These are phyloP conservation scores for Exophiala dermatitidis DNA, from an alignment of 2,329 filamentous ascomycete genomes.

Conservation along the genomic window DNA sequence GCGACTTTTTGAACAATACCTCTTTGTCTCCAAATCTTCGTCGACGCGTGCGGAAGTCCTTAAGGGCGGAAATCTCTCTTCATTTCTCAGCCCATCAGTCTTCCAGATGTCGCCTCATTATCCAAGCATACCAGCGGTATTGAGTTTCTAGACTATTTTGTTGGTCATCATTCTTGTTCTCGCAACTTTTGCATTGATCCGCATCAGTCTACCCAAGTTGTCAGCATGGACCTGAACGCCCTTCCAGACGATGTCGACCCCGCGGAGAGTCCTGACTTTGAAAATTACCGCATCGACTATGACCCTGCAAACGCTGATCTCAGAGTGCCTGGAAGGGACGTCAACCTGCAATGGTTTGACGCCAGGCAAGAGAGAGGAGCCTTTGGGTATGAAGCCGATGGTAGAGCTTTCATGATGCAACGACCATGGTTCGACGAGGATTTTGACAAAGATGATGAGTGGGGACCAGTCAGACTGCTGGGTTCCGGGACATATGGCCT, in stretches of 20 bases:
- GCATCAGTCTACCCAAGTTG: too few species aligned
- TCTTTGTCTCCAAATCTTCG: background rate
- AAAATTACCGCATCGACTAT: background rate
- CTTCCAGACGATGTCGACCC: too few species aligned
- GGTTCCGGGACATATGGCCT: conserved; percentile 16
- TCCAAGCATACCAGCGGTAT: too few species aligned
- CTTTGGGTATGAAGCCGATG: background rate
- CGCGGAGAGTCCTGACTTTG: background rate
- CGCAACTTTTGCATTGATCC: too few species aligned
- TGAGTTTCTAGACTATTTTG: too few species aligned
- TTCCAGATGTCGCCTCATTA: background rate
- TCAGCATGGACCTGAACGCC: too few species aligned
- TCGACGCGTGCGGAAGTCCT: background rate
- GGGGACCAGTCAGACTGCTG: conserved; percentile 17
- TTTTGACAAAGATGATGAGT: conserved; percentile 4
- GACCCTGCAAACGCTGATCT: background rate
- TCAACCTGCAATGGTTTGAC: conserved; percentile 5
- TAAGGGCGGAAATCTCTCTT: background rate
- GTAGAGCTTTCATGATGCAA: conserved; percentile 2
- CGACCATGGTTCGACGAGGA: conserved; percentile 3
- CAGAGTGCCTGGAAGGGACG: conserved; percentile 2
- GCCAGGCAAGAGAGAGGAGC: conserved; percentile 7
- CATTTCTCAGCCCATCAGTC: background rate
- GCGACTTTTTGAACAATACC: background rate
- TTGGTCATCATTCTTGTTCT: too few species aligned